Evolutionary conservation across 2,329 filamentous ascomycete genomes (phyloP).

Genomic region (Fusarium sp.): DNA sequence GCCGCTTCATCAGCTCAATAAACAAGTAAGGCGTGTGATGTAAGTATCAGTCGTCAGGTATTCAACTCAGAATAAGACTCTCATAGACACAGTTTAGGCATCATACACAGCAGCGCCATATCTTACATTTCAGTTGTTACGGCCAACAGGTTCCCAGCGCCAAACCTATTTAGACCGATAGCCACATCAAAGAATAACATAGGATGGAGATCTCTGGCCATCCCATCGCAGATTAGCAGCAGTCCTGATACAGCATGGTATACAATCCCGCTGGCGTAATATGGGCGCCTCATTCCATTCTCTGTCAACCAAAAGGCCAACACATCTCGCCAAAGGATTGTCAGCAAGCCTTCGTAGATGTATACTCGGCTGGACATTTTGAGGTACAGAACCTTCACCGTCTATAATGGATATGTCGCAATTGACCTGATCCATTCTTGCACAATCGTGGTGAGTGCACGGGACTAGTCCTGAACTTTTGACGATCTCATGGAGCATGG

Average conservation of each 20-base stretch:
- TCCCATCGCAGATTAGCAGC: rapidly evolving
- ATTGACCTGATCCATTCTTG: rapidly evolving
- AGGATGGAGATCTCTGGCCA: rapidly evolving
- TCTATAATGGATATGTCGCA: rapidly evolving
- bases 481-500: not conserved
- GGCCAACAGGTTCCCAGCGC: no score
- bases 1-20: no score
- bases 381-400: rapidly evolving
- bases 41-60: no score
- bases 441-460: rapidly evolving
- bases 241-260: not conserved
- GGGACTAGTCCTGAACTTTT: rapidly evolving
- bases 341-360: rapidly evolving
- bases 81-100: no score
- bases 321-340: not conserved
- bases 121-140: no score
- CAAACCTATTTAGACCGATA: no score
- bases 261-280: not conserved
- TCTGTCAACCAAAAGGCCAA: rapidly evolving
- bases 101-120: no score
- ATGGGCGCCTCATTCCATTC: rapidly evolving
- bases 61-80: no score
- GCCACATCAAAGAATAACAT: not conserved
- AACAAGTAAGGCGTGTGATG: no score
- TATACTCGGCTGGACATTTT: rapidly evolving